A percentile compares a stretch with the other conserved stretches of the same genome.
phyloP scores from a whole-genome alignment of 768 basidiomycete genomes.

The Boletus rubroflammeus region DNA sequence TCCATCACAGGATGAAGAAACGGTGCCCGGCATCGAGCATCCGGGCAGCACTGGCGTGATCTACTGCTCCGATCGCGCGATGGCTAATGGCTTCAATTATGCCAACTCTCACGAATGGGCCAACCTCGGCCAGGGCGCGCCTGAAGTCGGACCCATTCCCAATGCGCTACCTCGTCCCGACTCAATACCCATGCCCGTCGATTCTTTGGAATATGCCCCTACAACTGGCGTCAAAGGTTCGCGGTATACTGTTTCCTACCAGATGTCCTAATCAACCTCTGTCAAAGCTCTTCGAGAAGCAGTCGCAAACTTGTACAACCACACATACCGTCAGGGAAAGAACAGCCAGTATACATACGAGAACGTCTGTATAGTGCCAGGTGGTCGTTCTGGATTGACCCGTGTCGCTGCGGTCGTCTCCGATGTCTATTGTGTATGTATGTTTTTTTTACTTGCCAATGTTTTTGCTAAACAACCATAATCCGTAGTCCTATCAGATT shows the following conservation, averaged over 20 bases:
- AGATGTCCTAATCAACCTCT: conserved; percentile 1
- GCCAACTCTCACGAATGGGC: conserved; percentile 78
- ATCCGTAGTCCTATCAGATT: conserved; percentile 72
- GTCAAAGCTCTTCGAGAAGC: conserved; percentile 73
- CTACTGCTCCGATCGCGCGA: conserved; percentile 92
- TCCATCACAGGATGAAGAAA: conserved; percentile 69
- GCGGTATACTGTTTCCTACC: conserved; percentile 1
- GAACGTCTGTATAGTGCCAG: conserved; percentile 94
- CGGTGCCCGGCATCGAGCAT: conserved; percentile 83
- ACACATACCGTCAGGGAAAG: conserved; percentile 80
- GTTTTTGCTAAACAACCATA: background rate
- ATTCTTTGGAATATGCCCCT: conserved; percentile 86
- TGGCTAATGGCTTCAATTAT: conserved; percentile 89
- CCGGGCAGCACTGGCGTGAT: conserved; percentile 65
- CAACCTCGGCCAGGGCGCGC: conserved; percentile 89
- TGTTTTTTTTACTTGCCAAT: background rate
- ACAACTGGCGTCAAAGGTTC: conserved; percentile 86
- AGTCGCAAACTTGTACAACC: conserved; percentile 87
- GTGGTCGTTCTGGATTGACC: conserved; percentile 85
- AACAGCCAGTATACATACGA: conserved; percentile 83
- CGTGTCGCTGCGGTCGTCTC: conserved; percentile 90
- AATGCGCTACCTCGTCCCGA: conserved; percentile 64
- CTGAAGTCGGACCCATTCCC: conserved; percentile 84
- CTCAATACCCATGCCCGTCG: conserved; percentile 60
- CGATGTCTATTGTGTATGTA: conserved; percentile 75